Percentiles rank a stretch among this genome's conserved stretches.
Evolutionary conservation across 1,284 basidiomycete species (phyloP).

Genomic region (Sporisorium graminicola): DNA sequence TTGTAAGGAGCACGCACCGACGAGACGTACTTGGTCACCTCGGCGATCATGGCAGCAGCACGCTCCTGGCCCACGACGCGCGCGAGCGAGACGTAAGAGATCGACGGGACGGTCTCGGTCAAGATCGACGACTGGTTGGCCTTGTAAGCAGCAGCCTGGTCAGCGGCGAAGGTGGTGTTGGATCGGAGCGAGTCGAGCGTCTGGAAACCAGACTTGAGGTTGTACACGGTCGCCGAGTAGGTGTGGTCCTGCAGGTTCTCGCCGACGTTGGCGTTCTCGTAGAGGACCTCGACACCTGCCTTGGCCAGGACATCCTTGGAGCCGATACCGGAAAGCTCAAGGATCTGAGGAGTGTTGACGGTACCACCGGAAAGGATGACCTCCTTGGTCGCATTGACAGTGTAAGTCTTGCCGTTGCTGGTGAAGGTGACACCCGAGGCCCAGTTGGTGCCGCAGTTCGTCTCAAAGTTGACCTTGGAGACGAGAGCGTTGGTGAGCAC

Average conservation of each 20-base stretch:
- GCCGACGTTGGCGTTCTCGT: slow-evolving; percentile 69
- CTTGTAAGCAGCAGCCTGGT: slow-evolving; percentile 55
- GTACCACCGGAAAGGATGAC: slow-evolving; percentile 63
- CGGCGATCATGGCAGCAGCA: slow-evolving; percentile 42
- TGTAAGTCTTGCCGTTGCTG: slow-evolving; percentile 49
- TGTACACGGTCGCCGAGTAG: slow-evolving; percentile 60
- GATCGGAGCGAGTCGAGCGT: slow-evolving; percentile 62
- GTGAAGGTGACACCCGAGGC: slow-evolving; percentile 55
- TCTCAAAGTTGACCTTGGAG: slow-evolving; percentile 57
- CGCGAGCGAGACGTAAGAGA: slow-evolving; percentile 62
- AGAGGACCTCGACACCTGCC: slow-evolving; percentile 66
- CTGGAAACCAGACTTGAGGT: slow-evolving; percentile 54
- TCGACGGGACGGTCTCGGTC: slow-evolving; percentile 60
- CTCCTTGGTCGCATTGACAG: slow-evolving; percentile 54
- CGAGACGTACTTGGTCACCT: slow-evolving; percentile 54
- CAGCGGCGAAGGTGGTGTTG: slow-evolving; percentile 55
- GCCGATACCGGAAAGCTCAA: slow-evolving; percentile 74
- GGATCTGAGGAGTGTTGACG: slow-evolving; percentile 70
- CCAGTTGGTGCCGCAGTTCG: slow-evolving; percentile 20
- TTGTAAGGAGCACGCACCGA: slow-evolving; percentile 50
- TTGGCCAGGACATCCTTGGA: slow-evolving; percentile 69
- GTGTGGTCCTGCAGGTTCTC: slow-evolving; percentile 73
- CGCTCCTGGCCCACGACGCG: slow-evolving; percentile 51
- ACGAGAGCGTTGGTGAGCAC: slow-evolving; percentile 58
- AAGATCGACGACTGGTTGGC: slow-evolving; percentile 58